Evolutionary conservation across 73 alveolate species (phyloP), one percentile per base, ranked within the genome.

Genomic region (Effrenium voratum): DNA sequence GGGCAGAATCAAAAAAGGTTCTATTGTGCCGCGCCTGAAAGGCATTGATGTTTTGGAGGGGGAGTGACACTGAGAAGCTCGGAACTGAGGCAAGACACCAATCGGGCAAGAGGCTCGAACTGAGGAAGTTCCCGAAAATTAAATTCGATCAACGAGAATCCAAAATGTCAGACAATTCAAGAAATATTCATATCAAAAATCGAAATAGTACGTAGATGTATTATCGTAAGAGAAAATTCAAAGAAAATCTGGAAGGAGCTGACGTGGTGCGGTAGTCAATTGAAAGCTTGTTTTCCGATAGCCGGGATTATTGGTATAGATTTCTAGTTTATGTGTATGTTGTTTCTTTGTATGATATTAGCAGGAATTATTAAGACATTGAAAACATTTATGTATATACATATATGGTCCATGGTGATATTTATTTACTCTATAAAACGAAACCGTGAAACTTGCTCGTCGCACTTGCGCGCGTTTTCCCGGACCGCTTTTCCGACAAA

Each of bases 31-130:
- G 28, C 28, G 72, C 28, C 28, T 30, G 28, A 57, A 22, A 1
- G 43, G 40, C 40, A 15, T 63, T 63, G 40, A 22, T 63, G 77
- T 26, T 63, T 63, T 32, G 40, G 8, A 15, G n/a, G 77, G 26
- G 5, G 28, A 57, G 28, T 30, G n/a, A 22, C 16, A 22, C 72
- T 30, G 28, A 57, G 3, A 57, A 22, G 16, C 28, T 15, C 22
- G 68, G 22, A 22, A 40, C 92, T n/a, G 5, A 82, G 92, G 92
- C 75, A 82, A 82, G 50, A 72, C 46, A 72, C 92, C 92, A 34
- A 82, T 82, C 13, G 92, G 92, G 76, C 52, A 82, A 82, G 92
- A 82, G 32, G n/a, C 75, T 38, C 10, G 46, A 50, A 72, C 92
- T 34, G 66, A 49, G 75, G 75, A n/a, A 24, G n/a, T n/a, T 82